A percentile compares a stretch with the other conserved stretches of the same genome.
phyloP scores from a whole-genome alignment of 257 asterid species.

The Parsonsia alboflavescens region DNA sequence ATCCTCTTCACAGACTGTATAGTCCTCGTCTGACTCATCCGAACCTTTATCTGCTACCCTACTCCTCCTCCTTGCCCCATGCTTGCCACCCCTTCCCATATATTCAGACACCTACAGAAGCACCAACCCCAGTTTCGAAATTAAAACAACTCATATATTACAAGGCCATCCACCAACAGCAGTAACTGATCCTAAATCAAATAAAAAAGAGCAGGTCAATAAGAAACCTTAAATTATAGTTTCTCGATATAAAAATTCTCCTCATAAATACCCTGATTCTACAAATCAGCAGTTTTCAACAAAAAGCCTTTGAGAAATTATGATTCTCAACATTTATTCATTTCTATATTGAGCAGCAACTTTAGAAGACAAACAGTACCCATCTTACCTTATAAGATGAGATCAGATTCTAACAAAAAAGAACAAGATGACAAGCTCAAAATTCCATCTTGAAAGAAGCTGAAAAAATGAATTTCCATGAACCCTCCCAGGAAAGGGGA shows the following conservation, averaged over 20 bases:
- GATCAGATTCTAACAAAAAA: slow-evolving; percentile 7
- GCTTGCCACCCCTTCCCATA: slow-evolving; percentile 57
- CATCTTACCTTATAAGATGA: not conserved
- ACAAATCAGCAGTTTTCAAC: slow-evolving; percentile 5
- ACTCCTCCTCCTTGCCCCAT: slow-evolving; percentile 33
- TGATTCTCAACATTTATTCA: not conserved
- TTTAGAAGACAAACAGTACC: slow-evolving; percentile 3
- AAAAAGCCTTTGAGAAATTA: not conserved
- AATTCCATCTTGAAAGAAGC: slow-evolving; percentile 11
- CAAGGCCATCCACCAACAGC: not conserved
- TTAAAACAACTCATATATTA: slow-evolving; percentile 16
- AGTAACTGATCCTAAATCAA: slow-evolving; percentile 24
- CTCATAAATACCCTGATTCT: slow-evolving; percentile 11
- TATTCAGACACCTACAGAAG: slow-evolving; percentile 20
- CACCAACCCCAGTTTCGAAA: slow-evolving; percentile 14
- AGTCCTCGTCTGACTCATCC: slow-evolving; percentile 79
- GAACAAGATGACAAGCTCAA: not conserved
- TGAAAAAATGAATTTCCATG: slow-evolving; percentile 9
- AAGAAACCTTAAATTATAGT: slow-evolving; percentile 6
- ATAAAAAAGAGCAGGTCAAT: slow-evolving; percentile 10
- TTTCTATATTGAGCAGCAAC: slow-evolving; percentile 7
- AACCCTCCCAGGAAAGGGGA: not conserved
- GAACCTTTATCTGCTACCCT: slow-evolving; percentile 25
- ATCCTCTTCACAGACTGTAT: slow-evolving; percentile 55
- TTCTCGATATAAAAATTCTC: slow-evolving; percentile 1